Evolutionary conservation across 495 filamentous ascomycete species (phyloP).

Genomic region (Neurospora sp.): DNA sequence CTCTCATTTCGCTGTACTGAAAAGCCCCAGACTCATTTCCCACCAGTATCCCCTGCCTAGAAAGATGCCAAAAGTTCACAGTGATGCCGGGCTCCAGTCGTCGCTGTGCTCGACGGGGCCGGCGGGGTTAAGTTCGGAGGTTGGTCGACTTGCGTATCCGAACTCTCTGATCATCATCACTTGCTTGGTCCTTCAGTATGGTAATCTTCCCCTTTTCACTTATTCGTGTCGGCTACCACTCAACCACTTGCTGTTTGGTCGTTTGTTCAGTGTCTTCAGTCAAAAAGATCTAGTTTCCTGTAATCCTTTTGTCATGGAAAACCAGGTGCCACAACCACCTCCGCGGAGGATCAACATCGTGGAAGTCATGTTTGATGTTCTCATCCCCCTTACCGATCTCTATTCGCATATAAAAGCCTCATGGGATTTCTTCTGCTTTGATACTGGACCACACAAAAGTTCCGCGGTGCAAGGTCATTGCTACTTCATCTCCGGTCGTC

Average conservation of each 20-base stretch:
- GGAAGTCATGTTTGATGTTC: not conserved
- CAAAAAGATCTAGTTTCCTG: not conserved
- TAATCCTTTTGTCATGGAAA: not conserved
- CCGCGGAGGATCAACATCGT: not conserved
- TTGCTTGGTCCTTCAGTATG: not conserved
- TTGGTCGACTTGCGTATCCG: not conserved
- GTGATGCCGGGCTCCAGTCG: not conserved
- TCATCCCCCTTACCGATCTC: not conserved
- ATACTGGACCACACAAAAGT: not conserved
- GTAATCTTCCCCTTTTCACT: not conserved
- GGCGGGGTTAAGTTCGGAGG: not conserved
- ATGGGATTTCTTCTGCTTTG: not conserved
- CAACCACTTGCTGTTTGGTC: not conserved
- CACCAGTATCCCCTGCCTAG: not conserved
- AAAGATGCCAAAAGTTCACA: not conserved
- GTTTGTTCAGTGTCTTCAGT: not conserved
- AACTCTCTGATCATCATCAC: not conserved
- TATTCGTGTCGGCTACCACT: not conserved
- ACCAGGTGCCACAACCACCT: not conserved
- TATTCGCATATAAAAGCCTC: not conserved
- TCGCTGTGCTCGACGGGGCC: not conserved
- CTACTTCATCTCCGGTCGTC: not conserved
- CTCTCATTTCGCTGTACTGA: no score
- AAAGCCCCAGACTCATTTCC: not conserved
- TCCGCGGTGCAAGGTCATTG: not conserved